Percentiles rank a stretch among this genome's conserved stretches.
phyloP scores from a whole-genome alignment of 176 grass and related monocot species.

The Miscanthus lutarioriparius region DNA sequence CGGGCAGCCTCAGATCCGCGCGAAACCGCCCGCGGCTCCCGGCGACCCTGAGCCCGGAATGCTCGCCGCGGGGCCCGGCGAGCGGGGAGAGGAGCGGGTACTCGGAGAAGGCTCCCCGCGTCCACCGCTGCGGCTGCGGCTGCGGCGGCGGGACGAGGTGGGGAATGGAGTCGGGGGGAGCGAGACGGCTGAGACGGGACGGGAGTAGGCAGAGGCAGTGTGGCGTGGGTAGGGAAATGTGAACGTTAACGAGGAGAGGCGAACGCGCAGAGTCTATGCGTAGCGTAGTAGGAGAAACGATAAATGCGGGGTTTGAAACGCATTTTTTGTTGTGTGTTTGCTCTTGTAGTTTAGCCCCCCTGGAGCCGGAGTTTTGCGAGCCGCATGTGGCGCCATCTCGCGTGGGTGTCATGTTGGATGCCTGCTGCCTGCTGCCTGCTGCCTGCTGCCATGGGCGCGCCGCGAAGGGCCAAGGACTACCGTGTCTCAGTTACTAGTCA shows the following conservation, averaged over 20 bases:
- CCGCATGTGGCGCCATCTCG: not conserved
- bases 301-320: not conserved
- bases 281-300: not conserved
- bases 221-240: slow-evolving; percentile 26
- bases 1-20: slow-evolving; percentile 37
- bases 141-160: not conserved
- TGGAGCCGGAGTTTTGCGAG: not conserved
- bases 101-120: too few relatives aligned
- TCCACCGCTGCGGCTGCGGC: not conserved
- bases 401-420: not conserved
- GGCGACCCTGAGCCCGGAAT: slow-evolving; percentile 28
- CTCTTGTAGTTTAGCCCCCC: slow-evolving; percentile 38
- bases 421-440: too few relatives aligned
- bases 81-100: not conserved
- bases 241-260: slow-evolving; percentile 45
- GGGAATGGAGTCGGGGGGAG: not conserved
- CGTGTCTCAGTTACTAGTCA: not conserved
- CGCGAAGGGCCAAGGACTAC: not conserved
- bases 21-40: not conserved
- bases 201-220: not conserved
- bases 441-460: not conserved
- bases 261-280: not conserved
- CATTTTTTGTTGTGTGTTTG: not conserved
- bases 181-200: slow-evolving; percentile 12
- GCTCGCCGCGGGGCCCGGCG: not conserved